Percentiles rank a stretch among this genome's conserved stretches.
These are phyloP conservation scores for Didymella glomerata DNA, from an alignment of 2,329 filamentous ascomycete species.

Conservation along the genomic window DNA sequence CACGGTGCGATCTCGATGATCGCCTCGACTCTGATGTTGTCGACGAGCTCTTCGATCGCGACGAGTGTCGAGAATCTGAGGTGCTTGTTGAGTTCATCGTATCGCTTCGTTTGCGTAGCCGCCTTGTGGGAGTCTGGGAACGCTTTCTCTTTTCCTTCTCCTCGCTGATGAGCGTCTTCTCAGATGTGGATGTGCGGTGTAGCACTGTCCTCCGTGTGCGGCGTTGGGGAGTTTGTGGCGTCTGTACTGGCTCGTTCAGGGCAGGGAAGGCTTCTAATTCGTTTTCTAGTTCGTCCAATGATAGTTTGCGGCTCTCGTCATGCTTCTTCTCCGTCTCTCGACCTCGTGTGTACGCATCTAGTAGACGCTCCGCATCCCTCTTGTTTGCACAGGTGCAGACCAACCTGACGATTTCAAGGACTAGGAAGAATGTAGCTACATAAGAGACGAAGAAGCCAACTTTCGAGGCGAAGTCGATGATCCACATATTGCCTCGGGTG, in stretches of 20 bases:
- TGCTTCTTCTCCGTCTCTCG: conserved; percentile 14
- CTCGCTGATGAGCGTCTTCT: conserved; percentile 12
- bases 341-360: conserved; percentile 31
- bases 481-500: conserved; percentile 13
- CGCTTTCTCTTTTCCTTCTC: conserved; percentile 19
- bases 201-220: conserved; percentile 6
- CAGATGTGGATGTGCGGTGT: conserved; percentile 14
- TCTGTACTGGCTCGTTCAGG: conserved; percentile 5
- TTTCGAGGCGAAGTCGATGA: conserved; percentile 17
- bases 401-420: conserved; percentile 34
- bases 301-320: conserved; percentile 3
- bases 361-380: conserved; percentile 34
- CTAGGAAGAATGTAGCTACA: conserved; percentile 31
- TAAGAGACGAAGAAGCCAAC: conserved; percentile 38
- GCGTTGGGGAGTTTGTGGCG: conserved; percentile 12
- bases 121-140: conserved; percentile 17
- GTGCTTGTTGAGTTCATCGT: conserved; percentile 31
- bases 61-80: conserved; percentile 22
- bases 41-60: conserved; percentile 14
- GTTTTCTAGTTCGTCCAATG: conserved; percentile 15
- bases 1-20: conserved; percentile 15
- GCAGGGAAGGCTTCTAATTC: conserved; percentile 11
- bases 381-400: conserved; percentile 35
- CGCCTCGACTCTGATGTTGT: conserved; percentile 9
- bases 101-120: conserved; percentile 34